phyloP scores from a whole-genome alignment of 2,329 filamentous ascomycete species.

The Aspergillus versicolor region DNA sequence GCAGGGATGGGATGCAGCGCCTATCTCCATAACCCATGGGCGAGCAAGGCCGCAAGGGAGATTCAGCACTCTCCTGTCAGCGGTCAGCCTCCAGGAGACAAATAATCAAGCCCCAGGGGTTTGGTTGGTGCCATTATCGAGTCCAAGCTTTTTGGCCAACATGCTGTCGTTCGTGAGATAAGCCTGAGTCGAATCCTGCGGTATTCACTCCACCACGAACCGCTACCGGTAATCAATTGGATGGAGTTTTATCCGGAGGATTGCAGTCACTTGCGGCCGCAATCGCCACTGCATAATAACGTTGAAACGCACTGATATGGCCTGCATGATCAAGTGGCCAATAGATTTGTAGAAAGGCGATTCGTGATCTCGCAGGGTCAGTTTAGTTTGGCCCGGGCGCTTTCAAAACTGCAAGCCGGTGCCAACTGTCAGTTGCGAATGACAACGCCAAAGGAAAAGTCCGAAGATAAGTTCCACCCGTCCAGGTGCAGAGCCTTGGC shows the following conservation, averaged over 20 bases:
- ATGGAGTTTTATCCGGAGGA: constrained; percentile 1
- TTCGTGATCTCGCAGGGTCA: neutral
- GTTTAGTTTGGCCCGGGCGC: neutral
- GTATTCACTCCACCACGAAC: neutral
- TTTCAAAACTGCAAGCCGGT: neutral
- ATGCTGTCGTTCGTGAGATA: neutral
- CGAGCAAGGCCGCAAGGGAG: neutral
- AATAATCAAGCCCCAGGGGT: neutral
- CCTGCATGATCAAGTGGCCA: constrained; percentile 6
- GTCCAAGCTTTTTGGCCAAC: neutral
- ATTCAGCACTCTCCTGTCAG: neutral
- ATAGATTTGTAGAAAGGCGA: neutral
- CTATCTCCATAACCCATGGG: constrained; percentile 8
- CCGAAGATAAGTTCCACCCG: neutral
- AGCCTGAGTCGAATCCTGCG: neutral
- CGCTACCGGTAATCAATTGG: neutral
- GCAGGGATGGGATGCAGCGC: constrained; percentile 12
- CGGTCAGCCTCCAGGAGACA: neutral
- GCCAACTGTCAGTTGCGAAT: constrained; percentile 4
- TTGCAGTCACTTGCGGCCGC: neutral
- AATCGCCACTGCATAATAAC: constrained; percentile 2
- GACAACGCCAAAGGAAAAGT: neutral
- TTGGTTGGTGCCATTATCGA: neutral
- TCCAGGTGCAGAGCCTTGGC: neutral
- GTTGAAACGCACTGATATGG: constrained; percentile 12